Conservation (phyloP, 208 protist genomes). For the Trypanosoma brucei region DNA sequence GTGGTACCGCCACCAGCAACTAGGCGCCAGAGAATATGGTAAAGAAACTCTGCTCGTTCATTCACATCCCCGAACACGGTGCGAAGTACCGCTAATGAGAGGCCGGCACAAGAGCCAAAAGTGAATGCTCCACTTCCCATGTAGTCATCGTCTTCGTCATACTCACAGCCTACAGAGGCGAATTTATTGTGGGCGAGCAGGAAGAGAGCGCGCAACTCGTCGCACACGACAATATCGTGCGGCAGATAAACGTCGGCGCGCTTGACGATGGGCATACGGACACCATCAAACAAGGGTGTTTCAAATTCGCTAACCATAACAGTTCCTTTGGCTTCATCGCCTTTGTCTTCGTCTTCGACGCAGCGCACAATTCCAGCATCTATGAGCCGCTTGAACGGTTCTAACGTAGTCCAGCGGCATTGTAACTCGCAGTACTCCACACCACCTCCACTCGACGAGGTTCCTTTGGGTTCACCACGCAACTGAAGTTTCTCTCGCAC, state of each 20-base stretch:
- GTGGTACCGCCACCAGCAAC: constrained; percentile 58
- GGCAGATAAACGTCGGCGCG: constrained; percentile 47
- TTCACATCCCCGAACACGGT: constrained; percentile 21
- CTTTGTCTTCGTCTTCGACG: background rate
- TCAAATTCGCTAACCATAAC: constrained; percentile 1
- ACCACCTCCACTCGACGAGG: background rate
- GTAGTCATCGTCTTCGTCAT: constrained; percentile 38
- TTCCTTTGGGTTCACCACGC: background rate
- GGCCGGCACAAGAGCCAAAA: constrained; percentile 1
- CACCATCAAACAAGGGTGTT: constrained; percentile 2
- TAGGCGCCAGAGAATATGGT: constrained; percentile 67
- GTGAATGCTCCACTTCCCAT: constrained; percentile 16
- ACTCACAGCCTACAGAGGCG: constrained; percentile 10
- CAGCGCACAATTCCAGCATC: constrained; percentile 31
- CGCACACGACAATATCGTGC: constrained; percentile 47
- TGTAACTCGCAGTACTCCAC: constrained; percentile 21
- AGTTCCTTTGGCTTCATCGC: background rate
- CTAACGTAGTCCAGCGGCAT: constrained; percentile 33
- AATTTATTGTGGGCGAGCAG: constrained; percentile 32
- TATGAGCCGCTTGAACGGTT: constrained; percentile 29
- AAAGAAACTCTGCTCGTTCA: constrained; percentile 56
- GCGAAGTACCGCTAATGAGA: constrained; percentile 22
- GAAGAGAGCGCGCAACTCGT: constrained; percentile 71
- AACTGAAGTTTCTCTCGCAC: constrained; percentile 22
- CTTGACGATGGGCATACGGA: constrained; percentile 36